phyloP scores from a whole-genome alignment of 2,329 filamentous ascomycete species.

The Esteya vermicola region DNA sequence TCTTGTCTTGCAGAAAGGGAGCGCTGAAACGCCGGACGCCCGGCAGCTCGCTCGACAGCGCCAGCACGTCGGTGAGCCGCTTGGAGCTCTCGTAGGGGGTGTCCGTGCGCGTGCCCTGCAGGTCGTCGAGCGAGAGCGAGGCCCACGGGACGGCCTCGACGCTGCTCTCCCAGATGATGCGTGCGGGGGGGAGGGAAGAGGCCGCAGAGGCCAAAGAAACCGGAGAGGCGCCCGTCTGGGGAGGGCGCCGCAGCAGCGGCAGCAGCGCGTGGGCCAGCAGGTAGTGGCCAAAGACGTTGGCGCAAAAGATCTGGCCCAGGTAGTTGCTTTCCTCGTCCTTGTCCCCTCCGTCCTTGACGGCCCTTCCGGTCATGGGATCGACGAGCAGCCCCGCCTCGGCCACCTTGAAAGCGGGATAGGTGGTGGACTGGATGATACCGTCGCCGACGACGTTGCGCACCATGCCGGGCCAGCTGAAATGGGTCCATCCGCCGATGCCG shows the following conservation, averaged over 20 bases:
- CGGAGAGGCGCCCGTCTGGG: constrained; percentile 12
- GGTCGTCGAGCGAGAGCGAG: constrained; percentile 51
- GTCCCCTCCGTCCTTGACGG: constrained; percentile 17
- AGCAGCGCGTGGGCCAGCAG: constrained; percentile 69
- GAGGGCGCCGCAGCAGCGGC: constrained; percentile 48
- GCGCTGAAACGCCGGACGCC: constrained; percentile 41
- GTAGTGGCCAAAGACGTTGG: constrained; percentile 94
- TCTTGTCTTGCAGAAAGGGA: constrained; percentile 33
- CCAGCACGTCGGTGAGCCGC: constrained; percentile 70
- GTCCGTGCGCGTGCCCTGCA: constrained; percentile 53
- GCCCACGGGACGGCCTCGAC: constrained; percentile 45
- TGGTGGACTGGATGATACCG: constrained; percentile 52
- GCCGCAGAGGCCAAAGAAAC: no score
- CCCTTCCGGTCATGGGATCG: constrained; percentile 26
- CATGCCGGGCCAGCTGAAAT: constrained; percentile 55
- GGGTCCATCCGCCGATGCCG: constrained; percentile 74
- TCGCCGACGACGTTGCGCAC: constrained; percentile 36
- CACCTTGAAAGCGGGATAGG: constrained; percentile 67
- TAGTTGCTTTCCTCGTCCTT: constrained; percentile 30
- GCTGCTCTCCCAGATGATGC: constrained; percentile 79
- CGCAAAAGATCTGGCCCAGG: constrained; percentile 72
- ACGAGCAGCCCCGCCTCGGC: constrained; percentile 33
- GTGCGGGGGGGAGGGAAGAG: constrained; percentile 27
- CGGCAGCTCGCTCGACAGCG: constrained; percentile 58
- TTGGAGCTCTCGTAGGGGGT: constrained; percentile 78